phyloP scores from a whole-genome alignment of 2,329 filamentous ascomycete genomes.

The Penicillium carneum region DNA sequence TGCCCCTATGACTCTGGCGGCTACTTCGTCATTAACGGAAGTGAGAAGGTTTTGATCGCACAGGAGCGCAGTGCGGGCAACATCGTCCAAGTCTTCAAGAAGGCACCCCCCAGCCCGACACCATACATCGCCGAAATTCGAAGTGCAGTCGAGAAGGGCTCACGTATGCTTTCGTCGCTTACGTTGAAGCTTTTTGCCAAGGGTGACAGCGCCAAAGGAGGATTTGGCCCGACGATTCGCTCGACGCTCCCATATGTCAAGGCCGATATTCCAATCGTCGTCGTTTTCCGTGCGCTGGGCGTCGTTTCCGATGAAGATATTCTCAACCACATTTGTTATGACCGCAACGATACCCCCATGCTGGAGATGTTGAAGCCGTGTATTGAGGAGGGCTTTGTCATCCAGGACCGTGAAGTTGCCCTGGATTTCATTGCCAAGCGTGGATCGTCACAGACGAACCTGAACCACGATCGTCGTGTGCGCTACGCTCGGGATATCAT shows the following conservation, averaged over 20 bases:
- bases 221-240: constrained; percentile 86
- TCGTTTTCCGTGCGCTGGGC: constrained; percentile 93
- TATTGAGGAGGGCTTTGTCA: constrained; percentile 94
- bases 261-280: constrained; percentile 87
- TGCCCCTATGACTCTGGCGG: constrained; percentile 98
- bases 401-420: constrained; percentile 92
- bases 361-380: constrained; percentile 96
- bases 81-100: constrained; percentile 99
- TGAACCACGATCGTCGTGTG: constrained; percentile 84
- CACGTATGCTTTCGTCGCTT: constrained; percentile 89
- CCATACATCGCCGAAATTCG: constrained; percentile 95
- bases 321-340: constrained; percentile 95
- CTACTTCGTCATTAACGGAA: constrained; percentile 99
- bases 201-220: constrained; percentile 78
- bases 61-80: constrained; percentile 97
- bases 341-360: constrained; percentile 94
- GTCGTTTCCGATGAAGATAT: constrained; percentile 98
- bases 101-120: constrained; percentile 88
- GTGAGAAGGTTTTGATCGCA: constrained; percentile 96
- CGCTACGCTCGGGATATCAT: constrained; percentile 92
- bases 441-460: constrained; percentile 73
- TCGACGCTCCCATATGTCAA: constrained; percentile 94
- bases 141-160: constrained; percentile 95
- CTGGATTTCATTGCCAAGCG: constrained; percentile 95
- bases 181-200: constrained; percentile 89